These are phyloP conservation scores for Pseudogymnoascus pannorum DNA, from an alignment of 2,329 filamentous ascomycete genomes.

Conservation along the genomic window DNA sequence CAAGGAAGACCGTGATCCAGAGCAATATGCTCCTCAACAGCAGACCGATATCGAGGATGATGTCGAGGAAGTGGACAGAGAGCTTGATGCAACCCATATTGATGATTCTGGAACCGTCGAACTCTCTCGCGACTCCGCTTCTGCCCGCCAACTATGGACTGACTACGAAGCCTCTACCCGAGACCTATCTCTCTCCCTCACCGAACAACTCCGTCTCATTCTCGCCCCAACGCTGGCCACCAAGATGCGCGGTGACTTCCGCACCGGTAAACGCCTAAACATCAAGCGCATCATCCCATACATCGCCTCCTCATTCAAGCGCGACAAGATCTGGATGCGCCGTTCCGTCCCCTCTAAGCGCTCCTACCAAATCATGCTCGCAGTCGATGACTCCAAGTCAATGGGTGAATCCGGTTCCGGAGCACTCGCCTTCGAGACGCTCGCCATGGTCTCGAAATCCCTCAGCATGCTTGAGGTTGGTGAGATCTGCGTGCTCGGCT, in stretches of 20 bases:
- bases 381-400: slow-evolving; percentile 88
- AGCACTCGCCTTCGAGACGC: slow-evolving; percentile 81
- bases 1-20: slow-evolving; percentile 38
- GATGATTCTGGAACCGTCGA: slow-evolving; percentile 21
- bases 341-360: slow-evolving; percentile 86
- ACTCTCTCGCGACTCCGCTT: slow-evolving; percentile 36
- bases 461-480: slow-evolving; percentile 91
- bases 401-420: slow-evolving; percentile 80
- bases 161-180: slow-evolving; percentile 80
- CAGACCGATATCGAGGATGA: slow-evolving; percentile 31
- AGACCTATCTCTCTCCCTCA: slow-evolving; percentile 77
- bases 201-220: slow-evolving; percentile 91
- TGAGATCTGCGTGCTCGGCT: slow-evolving; percentile 84
- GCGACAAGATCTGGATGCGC: slow-evolving; percentile 99
- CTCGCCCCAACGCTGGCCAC: slow-evolving; percentile 90
- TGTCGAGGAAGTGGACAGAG: slow-evolving; percentile 37
- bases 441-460: slow-evolving; percentile 82
- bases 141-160: slow-evolving; percentile 72
- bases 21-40: slow-evolving; percentile 28
- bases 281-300: slow-evolving; percentile 99
- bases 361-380: slow-evolving; percentile 93
- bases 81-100: slow-evolving; percentile 69
- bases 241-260: slow-evolving; percentile 92
- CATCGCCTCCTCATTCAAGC: slow-evolving; percentile 95
- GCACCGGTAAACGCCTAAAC: slow-evolving; percentile 95